These are phyloP conservation scores for Rhodotorula sp. DNA, from an alignment of 1,284 basidiomycete genomes.

Conservation along the genomic window DNA sequence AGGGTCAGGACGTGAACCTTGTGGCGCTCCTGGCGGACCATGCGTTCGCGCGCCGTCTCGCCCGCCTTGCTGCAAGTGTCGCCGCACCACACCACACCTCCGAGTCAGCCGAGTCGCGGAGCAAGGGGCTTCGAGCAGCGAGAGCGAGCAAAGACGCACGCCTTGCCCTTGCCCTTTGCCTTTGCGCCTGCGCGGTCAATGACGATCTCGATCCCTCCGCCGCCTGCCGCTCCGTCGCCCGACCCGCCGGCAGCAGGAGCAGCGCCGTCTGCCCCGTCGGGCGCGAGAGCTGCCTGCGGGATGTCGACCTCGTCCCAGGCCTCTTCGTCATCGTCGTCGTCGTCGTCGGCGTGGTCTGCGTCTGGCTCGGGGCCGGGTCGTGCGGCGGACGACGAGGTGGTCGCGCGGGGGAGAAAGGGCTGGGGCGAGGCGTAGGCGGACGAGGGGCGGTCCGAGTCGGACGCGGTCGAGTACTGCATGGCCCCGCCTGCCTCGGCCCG, in stretches of 20 bases:
- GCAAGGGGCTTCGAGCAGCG: neutral
- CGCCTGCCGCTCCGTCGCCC: slow-evolving; percentile 15
- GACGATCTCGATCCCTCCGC: slow-evolving; percentile 44
- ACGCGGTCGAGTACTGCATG: neutral
- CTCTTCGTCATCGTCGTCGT: slow-evolving; percentile 56
- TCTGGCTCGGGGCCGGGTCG: neutral
- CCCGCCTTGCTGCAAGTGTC: neutral
- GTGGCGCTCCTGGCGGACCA: slow-evolving; percentile 74
- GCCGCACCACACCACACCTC: slow-evolving; percentile 49
- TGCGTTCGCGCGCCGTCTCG: slow-evolving; percentile 60
- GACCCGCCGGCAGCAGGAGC: slow-evolving; percentile 4
- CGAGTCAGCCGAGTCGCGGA: slow-evolving; percentile 51
- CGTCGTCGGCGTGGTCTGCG: neutral
- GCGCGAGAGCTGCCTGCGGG: slow-evolving; percentile 37
- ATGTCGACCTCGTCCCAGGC: slow-evolving; percentile 66
- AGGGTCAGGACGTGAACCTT: slow-evolving; percentile 81
- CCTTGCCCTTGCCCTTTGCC: slow-evolving; percentile 32
- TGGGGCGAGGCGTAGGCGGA: neutral
- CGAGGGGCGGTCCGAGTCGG: neutral
- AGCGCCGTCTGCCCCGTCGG: slow-evolving; percentile 10
- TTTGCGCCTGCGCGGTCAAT: slow-evolving; percentile 22
- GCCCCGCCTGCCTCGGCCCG: no score
- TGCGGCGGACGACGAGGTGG: neutral
- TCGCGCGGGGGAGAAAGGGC: neutral
- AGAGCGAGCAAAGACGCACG: slow-evolving; percentile 45